Conservation (phyloP, 1,284 basidiomycete genomes). For the Apiotrichum siamense region DNA sequence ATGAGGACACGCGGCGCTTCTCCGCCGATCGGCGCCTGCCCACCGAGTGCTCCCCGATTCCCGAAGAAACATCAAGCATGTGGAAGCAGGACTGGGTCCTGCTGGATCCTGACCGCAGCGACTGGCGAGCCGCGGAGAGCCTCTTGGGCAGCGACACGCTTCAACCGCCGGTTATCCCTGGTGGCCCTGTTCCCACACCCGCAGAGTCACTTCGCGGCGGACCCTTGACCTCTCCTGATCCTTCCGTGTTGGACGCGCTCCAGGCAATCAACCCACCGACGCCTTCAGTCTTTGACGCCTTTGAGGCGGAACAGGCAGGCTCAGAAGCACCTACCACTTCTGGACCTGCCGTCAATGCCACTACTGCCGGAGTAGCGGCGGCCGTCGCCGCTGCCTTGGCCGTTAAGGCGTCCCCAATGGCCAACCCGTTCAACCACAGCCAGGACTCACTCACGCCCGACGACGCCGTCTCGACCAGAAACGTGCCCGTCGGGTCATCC, state of each 20-base stretch:
- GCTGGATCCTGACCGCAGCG: background rate
- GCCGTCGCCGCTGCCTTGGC: background rate
- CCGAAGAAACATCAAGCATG: background rate
- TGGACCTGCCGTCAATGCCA: no score
- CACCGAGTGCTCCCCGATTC: background rate
- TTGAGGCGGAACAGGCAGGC: background rate
- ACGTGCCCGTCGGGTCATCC: no score
- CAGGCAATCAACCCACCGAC: background rate
- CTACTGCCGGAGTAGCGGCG: background rate
- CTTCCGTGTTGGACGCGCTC: background rate
- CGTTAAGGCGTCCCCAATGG: background rate
- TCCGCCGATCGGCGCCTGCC: background rate
- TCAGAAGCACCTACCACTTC: no score
- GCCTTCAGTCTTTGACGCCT: background rate
- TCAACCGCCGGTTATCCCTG: slow-evolving; percentile 11
- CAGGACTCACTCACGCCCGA: background rate
- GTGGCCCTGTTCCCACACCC: slow-evolving; percentile 40
- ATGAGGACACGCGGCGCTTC: slow-evolving; percentile 33
- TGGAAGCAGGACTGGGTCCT: background rate
- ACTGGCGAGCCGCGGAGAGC: background rate
- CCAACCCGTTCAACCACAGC: slow-evolving; percentile 1
- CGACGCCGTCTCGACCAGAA: background rate
- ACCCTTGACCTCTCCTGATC: slow-evolving; percentile 11
- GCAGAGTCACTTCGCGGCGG: background rate
- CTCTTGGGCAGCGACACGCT: background rate